Conservation (phyloP, 2,329 filamentous ascomycete species). For the Hymenoscyphus fructigenus region DNA sequence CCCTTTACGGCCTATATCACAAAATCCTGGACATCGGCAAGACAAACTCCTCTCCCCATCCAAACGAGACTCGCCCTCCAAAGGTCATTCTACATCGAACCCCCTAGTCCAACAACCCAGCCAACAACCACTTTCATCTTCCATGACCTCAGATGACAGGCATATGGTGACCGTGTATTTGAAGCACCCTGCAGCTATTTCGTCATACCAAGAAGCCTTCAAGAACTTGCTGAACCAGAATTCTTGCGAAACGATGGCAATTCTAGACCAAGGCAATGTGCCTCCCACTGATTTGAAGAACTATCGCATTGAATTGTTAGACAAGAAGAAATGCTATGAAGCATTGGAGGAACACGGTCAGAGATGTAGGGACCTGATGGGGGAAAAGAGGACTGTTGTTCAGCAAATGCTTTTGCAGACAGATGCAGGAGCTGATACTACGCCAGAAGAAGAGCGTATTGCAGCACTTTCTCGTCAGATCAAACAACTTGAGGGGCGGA, state of each 20-base stretch:
- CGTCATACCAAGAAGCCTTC: constrained; percentile 24
- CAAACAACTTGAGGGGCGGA: constrained; percentile 28
- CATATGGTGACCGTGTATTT: constrained; percentile 29
- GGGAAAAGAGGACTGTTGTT: constrained; percentile 27
- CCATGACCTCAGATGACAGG: constrained; percentile 29
- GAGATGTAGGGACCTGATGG: constrained; percentile 16
- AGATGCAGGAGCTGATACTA: constrained; percentile 26
- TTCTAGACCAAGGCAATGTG: constrained; percentile 25
- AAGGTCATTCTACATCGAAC: constrained; percentile 15
- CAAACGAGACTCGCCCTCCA: constrained; percentile 28
- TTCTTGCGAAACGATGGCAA: constrained; percentile 22
- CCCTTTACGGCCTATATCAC: constrained; percentile 31
- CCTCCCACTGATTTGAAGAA: constrained; percentile 27
- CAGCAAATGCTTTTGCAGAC: constrained; percentile 24
- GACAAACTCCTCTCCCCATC: constrained; percentile 30
- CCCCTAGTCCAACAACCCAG: constrained; percentile 16
- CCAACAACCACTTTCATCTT: constrained; percentile 25
- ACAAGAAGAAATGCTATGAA: constrained; percentile 26
- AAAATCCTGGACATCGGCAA: constrained; percentile 24
- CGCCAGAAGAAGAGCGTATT: constrained; percentile 24
- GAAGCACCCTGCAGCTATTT: constrained; percentile 23
- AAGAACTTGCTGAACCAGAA: constrained; percentile 26
- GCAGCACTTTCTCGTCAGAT: constrained; percentile 25
- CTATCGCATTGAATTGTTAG: constrained; percentile 27
- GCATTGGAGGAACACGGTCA: constrained; percentile 16